phyloP scores from a whole-genome alignment of 768 basidiomycete species.

The Phlegmacium glaucopus region DNA sequence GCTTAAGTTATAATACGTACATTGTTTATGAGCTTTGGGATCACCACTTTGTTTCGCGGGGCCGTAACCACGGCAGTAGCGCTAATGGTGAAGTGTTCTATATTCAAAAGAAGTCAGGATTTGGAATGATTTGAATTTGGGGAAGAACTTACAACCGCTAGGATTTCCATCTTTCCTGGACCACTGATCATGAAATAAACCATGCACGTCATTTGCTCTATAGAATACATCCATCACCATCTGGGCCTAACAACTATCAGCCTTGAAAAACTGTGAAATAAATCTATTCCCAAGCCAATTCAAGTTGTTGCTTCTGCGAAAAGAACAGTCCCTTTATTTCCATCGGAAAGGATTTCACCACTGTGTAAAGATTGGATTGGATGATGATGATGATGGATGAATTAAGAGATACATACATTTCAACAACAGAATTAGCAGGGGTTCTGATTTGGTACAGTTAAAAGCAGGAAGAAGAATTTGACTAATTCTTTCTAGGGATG shows the following conservation, averaged over 20 bases:
- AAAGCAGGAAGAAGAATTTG: constrained; percentile 61
- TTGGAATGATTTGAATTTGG: too few species aligned
- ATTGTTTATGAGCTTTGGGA: constrained; percentile 43
- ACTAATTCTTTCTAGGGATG: too few species aligned
- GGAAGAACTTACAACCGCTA: constrained; percentile 19
- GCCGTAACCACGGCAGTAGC: constrained; percentile 60
- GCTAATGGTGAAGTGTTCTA: constrained; percentile 48
- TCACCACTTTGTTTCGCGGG: constrained; percentile 60
- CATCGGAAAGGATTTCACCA: constrained; percentile 20
- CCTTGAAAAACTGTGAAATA: background rate
- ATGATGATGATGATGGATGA: background rate
- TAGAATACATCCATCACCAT: constrained; percentile 37
- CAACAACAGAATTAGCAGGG: constrained; percentile 57
- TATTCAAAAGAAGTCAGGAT: background rate
- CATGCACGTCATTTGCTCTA: constrained; percentile 24
- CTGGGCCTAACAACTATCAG: constrained; percentile 25
- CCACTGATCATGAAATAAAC: constrained; percentile 34
- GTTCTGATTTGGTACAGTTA: constrained; percentile 50
- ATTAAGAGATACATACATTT: constrained; percentile 30
- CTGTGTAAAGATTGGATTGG: constrained; percentile 12
- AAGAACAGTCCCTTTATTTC: constrained; percentile 14
- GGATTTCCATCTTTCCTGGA: constrained; percentile 19
- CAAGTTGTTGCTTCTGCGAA: constrained; percentile 52
- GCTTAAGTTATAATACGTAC: too few species aligned
- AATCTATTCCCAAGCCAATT: constrained; percentile 47